Percentiles rank a stretch among this genome's conserved stretches.
Evolutionary conservation across 208 protist genomes (phyloP).

Genomic region (Giardia duodenalis): DNA sequence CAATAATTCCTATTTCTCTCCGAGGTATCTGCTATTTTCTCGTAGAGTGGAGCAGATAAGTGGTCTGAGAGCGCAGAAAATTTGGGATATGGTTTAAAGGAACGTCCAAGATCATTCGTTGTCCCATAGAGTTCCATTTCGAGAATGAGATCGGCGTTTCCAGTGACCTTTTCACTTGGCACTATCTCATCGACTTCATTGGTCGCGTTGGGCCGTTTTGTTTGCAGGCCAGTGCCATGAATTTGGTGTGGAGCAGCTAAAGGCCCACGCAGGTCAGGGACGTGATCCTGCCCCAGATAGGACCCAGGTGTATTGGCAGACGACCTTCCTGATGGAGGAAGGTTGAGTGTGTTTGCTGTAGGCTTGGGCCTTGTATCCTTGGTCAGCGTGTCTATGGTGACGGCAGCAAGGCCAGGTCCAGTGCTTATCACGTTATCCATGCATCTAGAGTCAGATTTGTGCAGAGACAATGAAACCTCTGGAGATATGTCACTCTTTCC

Average conservation of each 20-base stretch:
- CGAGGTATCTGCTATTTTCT: background rate
- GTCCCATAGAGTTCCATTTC: background rate
- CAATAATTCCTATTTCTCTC: background rate
- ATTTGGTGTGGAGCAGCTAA: too few species aligned
- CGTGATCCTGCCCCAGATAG: too few species aligned
- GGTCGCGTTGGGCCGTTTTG: too few species aligned
- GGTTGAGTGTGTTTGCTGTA: too few species aligned
- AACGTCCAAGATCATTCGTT: background rate
- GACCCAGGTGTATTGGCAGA: too few species aligned
- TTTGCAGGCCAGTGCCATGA: too few species aligned
- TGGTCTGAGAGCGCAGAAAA: background rate
- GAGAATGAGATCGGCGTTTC: background rate
- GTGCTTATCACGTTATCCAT: background rate
- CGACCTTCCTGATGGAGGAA: too few species aligned
- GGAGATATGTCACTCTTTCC: background rate
- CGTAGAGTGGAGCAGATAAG: background rate
- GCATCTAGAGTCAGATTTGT: background rate
- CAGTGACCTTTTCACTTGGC: background rate
- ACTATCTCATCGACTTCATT: too few species aligned
- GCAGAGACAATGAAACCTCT: background rate
- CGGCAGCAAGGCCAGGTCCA: too few species aligned
- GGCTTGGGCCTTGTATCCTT: too few species aligned
- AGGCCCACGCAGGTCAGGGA: too few species aligned
- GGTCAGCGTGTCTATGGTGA: too few species aligned
- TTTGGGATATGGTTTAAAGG: background rate